phyloP scores from a whole-genome alignment of 2,329 filamentous ascomycete species.

The Thermoascus crustaceus region DNA sequence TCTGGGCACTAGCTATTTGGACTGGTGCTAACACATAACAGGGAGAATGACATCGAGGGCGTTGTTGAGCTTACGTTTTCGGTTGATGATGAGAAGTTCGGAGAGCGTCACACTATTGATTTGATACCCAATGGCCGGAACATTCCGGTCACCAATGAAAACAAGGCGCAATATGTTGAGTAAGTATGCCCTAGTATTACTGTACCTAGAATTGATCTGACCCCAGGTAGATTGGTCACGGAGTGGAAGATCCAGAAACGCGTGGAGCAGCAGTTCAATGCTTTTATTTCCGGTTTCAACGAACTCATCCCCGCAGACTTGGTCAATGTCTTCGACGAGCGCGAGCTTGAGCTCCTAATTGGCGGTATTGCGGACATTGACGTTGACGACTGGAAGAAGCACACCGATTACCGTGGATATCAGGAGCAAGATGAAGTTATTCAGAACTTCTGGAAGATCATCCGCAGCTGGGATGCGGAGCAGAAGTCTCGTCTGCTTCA shows the following conservation, averaged over 20 bases:
- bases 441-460: conserved; percentile 95
- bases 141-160: conserved; percentile 95
- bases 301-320: conserved; percentile 94
- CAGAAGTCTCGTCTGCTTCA: conserved; percentile 94
- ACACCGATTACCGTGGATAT: conserved; percentile 97
- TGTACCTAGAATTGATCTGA: conserved; percentile 1
- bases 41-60: conserved; percentile 91
- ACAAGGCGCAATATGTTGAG: conserved; percentile 99
- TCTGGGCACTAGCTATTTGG: not conserved
- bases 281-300: conserved; percentile 95
- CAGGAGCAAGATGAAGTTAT: conserved; percentile 97
- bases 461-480: conserved; percentile 93
- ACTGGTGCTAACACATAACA: conserved; percentile 20
- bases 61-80: conserved; percentile 94
- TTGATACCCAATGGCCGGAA: conserved; percentile 82
- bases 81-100: conserved; percentile 94
- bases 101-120: conserved; percentile 88
- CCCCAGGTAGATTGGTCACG: conserved; percentile 63
- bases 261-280: conserved; percentile 95
- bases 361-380: conserved; percentile 99
- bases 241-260: conserved; percentile 99
- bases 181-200: conserved; percentile 33
- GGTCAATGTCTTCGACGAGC: conserved; percentile 97
- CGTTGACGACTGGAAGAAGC: conserved; percentile 99
- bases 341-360: conserved; percentile 90